phyloP scores from a whole-genome alignment of 1,284 basidiomycete genomes.

The Tetrapyrgos nigripes region DNA sequence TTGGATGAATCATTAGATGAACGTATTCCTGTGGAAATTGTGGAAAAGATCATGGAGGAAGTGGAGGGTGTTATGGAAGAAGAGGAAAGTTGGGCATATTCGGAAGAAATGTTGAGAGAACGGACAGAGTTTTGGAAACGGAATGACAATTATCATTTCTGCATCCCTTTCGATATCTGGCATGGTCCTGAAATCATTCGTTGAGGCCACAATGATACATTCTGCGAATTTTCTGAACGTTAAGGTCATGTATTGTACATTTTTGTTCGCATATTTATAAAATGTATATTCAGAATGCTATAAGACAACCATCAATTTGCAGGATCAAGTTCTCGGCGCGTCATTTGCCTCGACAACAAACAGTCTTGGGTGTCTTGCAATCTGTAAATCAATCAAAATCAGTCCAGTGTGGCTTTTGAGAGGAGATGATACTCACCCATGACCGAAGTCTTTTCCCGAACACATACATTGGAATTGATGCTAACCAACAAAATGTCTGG shows the following conservation, averaged over 20 bases:
- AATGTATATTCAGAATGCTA: no score
- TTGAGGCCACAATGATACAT: no score
- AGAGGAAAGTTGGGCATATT: constrained; percentile 43
- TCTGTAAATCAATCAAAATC: constrained; percentile 20
- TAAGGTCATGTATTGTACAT: no score
- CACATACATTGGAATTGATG: constrained; percentile 48
- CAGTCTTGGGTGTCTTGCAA: constrained; percentile 37
- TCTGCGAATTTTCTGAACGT: no score
- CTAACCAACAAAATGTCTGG: constrained; percentile 45
- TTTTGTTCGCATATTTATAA: no score
- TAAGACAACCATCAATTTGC: no score
- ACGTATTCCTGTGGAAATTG: constrained; percentile 48
- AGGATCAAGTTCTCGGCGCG: background rate
- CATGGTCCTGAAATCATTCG: constrained; percentile 33
- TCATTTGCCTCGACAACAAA: constrained; percentile 26
- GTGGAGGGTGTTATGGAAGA: constrained; percentile 46
- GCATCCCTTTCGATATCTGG: constrained; percentile 55
- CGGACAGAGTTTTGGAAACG: constrained; percentile 41
- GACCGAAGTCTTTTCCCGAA: constrained; percentile 48
- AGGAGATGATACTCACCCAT: constrained; percentile 36
- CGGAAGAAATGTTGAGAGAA: constrained; percentile 37
- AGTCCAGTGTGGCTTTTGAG: background rate
- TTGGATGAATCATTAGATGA: constrained; percentile 39
- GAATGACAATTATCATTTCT: constrained; percentile 53
- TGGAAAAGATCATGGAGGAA: constrained; percentile 46